phyloP scores from a whole-genome alignment of 148 eudicot species.

The Camellia japonica region DNA sequence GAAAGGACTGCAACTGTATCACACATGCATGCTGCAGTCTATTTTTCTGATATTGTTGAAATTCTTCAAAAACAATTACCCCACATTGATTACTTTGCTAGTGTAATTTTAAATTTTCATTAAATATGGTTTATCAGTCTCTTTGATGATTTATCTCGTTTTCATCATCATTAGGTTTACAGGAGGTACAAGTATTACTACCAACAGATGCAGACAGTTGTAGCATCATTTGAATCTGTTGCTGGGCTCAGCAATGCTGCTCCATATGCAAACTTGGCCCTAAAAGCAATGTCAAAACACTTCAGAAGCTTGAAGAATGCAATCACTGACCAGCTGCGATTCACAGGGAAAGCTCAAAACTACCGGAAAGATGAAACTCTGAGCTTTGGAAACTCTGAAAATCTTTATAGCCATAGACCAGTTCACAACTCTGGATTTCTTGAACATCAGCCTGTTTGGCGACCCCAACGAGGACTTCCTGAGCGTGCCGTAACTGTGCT shows the following conservation, averaged over 20 bases:
- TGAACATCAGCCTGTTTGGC: slow-evolving; percentile 64
- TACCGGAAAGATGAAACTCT: slow-evolving; percentile 30
- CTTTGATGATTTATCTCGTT: neutral
- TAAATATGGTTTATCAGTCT: neutral
- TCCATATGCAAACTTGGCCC: slow-evolving; percentile 62
- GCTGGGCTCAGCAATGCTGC: slow-evolving; percentile 74
- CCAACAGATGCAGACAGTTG: slow-evolving; percentile 74
- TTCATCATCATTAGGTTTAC: slow-evolving; percentile 45
- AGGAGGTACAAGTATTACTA: slow-evolving; percentile 76
- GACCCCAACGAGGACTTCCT: slow-evolving; percentile 93
- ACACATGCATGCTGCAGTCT: neutral
- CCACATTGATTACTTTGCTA: neutral
- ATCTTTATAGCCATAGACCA: slow-evolving; percentile 33
- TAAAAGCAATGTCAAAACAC: slow-evolving; percentile 68
- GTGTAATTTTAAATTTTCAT: neutral
- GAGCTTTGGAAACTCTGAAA: slow-evolving; percentile 30
- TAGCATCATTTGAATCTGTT: slow-evolving; percentile 77
- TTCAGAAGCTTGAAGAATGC: slow-evolving; percentile 64
- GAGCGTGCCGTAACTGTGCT: slow-evolving; percentile 84
- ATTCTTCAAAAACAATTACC: neutral
- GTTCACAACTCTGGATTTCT: slow-evolving; percentile 30
- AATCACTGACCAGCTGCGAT: slow-evolving; percentile 62
- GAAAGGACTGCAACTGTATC: neutral
- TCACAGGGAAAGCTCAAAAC: slow-evolving; percentile 37
- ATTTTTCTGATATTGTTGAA: neutral